Percentiles rank a stretch among this genome's conserved stretches.
Evolutionary conservation across 2,329 filamentous ascomycete species (phyloP).

Genomic region (Aspergillus sp.): DNA sequence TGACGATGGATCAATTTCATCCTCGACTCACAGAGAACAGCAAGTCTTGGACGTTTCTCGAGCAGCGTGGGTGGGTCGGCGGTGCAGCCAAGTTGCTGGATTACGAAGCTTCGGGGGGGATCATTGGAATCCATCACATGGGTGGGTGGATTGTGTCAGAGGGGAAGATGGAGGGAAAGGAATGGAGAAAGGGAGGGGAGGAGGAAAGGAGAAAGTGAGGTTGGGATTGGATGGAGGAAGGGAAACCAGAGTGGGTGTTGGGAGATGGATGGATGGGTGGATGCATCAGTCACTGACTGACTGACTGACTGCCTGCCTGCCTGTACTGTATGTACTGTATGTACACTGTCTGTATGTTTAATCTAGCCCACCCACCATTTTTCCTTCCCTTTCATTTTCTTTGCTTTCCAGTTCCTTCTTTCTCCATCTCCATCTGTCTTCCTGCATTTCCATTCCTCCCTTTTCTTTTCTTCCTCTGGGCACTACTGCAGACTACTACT

Average conservation of each 20-base stretch:
- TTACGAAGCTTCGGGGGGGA: constrained; percentile 16
- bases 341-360: too few species aligned
- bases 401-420: background rate
- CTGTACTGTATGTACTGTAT: too few species aligned
- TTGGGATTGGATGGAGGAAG: background rate
- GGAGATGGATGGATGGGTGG: background rate
- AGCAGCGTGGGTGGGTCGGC: constrained; percentile 7
- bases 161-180: background rate
- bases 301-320: too few species aligned
- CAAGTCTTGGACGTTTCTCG: background rate
- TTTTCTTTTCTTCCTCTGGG: too few species aligned
- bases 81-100: background rate
- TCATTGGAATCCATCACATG: constrained; percentile 13
- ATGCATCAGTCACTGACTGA: background rate
- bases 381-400: background rate
- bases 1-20: background rate
- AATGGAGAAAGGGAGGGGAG: background rate
- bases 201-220: background rate
- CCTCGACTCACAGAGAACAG: background rate
- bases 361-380: background rate
- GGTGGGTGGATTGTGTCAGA: background rate
- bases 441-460: background rate
- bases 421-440: background rate
- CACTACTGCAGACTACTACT: background rate
- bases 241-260: too few species aligned